phyloP scores from a whole-genome alignment of 179 eudicot genomes.

The Carnegiea gigantea region DNA sequence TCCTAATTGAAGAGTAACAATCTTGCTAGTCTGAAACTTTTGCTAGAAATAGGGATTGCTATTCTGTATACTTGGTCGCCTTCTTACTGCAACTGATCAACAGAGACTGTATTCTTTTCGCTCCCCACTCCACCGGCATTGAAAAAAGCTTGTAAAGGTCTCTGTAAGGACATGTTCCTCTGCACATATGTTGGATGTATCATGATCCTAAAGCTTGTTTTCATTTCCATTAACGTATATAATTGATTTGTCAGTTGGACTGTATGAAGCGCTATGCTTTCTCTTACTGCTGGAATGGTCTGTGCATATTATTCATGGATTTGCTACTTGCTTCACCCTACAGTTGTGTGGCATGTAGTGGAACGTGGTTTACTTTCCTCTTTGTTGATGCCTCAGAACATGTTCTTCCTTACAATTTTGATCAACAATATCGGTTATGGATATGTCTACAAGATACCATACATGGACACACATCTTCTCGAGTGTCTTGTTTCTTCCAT shows the following conservation, averaged over 20 bases:
- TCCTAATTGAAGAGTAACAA: neutral
- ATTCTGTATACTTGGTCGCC: neutral
- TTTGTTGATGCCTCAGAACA: slow-evolving; percentile 1
- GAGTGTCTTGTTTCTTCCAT: neutral
- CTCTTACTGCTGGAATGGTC: neutral
- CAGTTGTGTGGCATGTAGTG: neutral
- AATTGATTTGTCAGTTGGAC: neutral
- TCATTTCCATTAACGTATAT: neutral
- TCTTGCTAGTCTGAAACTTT: neutral
- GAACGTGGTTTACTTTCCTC: neutral
- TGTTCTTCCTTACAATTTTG: neutral
- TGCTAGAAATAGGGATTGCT: neutral
- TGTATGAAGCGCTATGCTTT: neutral
- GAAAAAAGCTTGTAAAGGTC: neutral
- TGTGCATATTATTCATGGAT: neutral
- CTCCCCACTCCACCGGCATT: neutral
- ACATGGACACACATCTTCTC: neutral
- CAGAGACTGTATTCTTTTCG: neutral
- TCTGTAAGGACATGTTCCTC: neutral
- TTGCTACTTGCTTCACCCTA: neutral
- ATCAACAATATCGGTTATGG: neutral
- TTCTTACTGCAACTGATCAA: neutral
- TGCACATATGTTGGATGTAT: neutral
- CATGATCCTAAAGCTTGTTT: neutral
- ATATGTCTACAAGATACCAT: neutral